A percentile compares a stretch with the other conserved stretches of the same genome.
phyloP scores from a whole-genome alignment of 1,284 basidiomycete species.

The Cryptococcus sp. region DNA sequence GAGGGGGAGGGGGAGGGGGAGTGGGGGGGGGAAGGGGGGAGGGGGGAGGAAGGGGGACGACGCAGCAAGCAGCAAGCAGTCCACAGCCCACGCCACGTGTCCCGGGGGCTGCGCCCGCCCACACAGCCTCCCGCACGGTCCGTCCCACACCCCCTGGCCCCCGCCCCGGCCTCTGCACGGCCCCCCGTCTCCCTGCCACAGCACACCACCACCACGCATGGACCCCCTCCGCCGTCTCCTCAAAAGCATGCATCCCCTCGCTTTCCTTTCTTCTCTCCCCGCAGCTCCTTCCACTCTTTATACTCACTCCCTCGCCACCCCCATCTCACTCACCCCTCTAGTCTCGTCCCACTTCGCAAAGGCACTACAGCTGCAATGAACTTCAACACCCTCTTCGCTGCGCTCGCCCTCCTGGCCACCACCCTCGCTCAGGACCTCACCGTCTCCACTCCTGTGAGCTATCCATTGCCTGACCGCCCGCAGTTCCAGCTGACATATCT shows the following conservation, averaged over 20 bases:
- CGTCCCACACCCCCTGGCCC: no score
- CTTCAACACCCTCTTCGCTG: conserved; percentile 18
- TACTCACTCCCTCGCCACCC: background rate
- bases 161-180: no score
- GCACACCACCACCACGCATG: background rate
- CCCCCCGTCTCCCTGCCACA: no score
- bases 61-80: no score
- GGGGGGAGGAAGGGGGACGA: no score
- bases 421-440: conserved; percentile 50
- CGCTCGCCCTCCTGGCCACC: conserved; percentile 28
- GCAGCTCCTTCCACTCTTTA: background rate
- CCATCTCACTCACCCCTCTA: background rate
- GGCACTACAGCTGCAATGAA: conserved; percentile 28
- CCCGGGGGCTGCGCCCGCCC: no score
- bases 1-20: no score
- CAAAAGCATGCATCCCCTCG: background rate
- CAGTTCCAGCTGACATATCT: background rate
- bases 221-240: background rate
- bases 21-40: no score
- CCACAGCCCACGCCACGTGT: no score
- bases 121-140: no score
- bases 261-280: conserved; percentile 8
- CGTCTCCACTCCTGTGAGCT: conserved; percentile 60
- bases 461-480: background rate
- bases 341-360: no score